phyloP scores from a whole-genome alignment of 768 basidiomycete genomes.

The Ephemerocybe angulata region DNA sequence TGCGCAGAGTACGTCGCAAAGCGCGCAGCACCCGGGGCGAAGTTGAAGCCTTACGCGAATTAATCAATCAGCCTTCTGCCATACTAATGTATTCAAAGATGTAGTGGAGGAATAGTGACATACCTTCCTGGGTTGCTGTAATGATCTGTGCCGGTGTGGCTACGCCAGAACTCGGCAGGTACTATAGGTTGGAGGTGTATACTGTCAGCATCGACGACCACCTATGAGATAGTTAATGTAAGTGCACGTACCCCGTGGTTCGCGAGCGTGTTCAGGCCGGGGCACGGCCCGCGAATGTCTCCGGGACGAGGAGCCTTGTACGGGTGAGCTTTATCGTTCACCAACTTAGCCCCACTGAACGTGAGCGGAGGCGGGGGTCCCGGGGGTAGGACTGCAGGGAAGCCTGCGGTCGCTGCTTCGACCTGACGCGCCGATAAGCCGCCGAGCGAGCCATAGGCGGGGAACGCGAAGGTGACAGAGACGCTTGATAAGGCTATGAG shows the following conservation, averaged over 20 bases:
- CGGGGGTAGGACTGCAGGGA: not conserved
- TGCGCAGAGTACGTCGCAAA: constrained; percentile 14
- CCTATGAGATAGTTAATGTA: too few species aligned
- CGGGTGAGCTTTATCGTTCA: constrained; percentile 15
- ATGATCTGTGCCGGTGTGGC: constrained; percentile 14
- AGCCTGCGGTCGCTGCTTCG: constrained; percentile 9
- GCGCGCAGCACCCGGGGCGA: constrained; percentile 11
- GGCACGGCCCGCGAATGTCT: constrained; percentile 19
- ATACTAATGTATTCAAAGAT: too few species aligned
- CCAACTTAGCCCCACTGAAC: constrained; percentile 12
- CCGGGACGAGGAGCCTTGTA: constrained; percentile 10
- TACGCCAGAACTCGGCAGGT: constrained; percentile 13
- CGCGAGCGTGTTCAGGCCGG: constrained; percentile 20
- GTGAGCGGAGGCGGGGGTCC: constrained; percentile 8
- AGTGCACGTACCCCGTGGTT: constrained; percentile 20
- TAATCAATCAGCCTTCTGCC: too few species aligned
- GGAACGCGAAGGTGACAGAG: constrained; percentile 15
- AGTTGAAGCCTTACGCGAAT: constrained; percentile 21
- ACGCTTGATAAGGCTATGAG: not conserved
- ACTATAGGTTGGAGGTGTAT: constrained; percentile 9
- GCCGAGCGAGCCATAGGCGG: constrained; percentile 21
- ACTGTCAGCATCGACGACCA: too few species aligned
- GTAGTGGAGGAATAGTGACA: too few species aligned
- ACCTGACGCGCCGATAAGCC: constrained; percentile 20
- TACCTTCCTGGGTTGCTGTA: constrained; percentile 15